A percentile compares a stretch with the other conserved stretches of the same genome.
Conservation (phyloP, 768 basidiomycete species). For the Nidula microcarpa region DNA sequence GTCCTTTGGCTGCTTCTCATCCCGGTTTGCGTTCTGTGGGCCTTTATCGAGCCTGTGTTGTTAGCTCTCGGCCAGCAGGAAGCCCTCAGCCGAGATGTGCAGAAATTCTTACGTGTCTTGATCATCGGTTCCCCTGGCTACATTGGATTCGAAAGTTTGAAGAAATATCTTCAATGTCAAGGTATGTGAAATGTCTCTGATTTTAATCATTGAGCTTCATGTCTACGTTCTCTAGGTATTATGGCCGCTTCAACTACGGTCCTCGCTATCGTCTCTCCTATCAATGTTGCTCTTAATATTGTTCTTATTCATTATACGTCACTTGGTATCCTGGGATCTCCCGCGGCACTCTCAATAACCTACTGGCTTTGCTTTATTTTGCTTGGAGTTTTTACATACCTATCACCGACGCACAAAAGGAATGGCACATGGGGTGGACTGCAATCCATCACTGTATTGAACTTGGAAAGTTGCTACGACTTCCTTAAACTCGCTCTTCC, state of each 20-base stretch:
- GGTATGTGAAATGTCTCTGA: constrained; percentile 31
- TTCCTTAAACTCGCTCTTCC: constrained; percentile 73
- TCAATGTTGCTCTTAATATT: constrained; percentile 62
- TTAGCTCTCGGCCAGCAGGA: constrained; percentile 59
- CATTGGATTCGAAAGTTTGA: constrained; percentile 72
- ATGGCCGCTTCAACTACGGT: constrained; percentile 70
- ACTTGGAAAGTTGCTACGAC: constrained; percentile 42
- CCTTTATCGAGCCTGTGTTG: constrained; percentile 59
- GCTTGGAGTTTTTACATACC: constrained; percentile 43
- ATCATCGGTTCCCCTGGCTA: constrained; percentile 68
- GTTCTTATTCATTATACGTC: constrained; percentile 60
- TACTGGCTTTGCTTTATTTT: constrained; percentile 67
- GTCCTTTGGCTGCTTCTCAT: constrained; percentile 62
- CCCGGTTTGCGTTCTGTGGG: constrained; percentile 63
- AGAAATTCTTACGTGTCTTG: constrained; percentile 62
- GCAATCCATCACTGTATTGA: constrained; percentile 39
- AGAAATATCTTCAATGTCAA: constrained; percentile 80
- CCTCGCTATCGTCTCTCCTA: constrained; percentile 57
- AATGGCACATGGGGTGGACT: constrained; percentile 68
- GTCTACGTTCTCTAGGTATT: constrained; percentile 45
- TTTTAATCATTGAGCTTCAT: not conserved
- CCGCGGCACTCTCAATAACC: constrained; percentile 62
- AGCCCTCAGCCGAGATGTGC: constrained; percentile 55
- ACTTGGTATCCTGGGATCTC: constrained; percentile 64
- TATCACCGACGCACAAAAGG: constrained; percentile 47